Conservation (phyloP, 805 yeast species). For the Nakazawaea ernobii region DNA sequence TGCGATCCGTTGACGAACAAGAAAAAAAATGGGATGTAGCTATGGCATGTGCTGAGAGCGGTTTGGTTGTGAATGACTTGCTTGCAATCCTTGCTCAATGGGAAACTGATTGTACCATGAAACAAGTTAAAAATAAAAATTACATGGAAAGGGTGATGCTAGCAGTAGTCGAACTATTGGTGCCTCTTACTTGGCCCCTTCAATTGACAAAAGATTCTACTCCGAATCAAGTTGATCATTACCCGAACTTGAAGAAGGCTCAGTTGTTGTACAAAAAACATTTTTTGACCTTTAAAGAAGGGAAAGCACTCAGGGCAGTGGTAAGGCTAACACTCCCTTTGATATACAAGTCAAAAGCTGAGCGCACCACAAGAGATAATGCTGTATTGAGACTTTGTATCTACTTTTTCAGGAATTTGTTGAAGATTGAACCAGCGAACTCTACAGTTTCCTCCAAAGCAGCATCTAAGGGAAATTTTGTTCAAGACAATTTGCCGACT, state of each 20-base stretch:
- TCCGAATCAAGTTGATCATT: slow-evolving; percentile 49
- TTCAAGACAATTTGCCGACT: slow-evolving; percentile 43
- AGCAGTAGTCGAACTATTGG: slow-evolving; percentile 72
- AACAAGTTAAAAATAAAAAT: slow-evolving; percentile 26
- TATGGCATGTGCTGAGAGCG: slow-evolving; percentile 77
- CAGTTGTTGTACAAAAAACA: slow-evolving; percentile 70
- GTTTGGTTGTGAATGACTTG: slow-evolving; percentile 67
- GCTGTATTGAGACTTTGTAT: slow-evolving; percentile 68
- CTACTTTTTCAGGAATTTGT: slow-evolving; percentile 70
- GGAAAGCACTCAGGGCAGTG: slow-evolving; percentile 62
- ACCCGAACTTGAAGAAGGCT: slow-evolving; percentile 54
- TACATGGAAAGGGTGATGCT: slow-evolving; percentile 59
- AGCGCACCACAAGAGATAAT: slow-evolving; percentile 66
- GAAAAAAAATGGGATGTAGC: slow-evolving; percentile 75
- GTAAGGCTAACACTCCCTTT: slow-evolving; percentile 64
- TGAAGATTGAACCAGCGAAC: slow-evolving; percentile 69
- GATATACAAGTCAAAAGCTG: slow-evolving; percentile 40
- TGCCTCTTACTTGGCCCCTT: slow-evolving; percentile 82
- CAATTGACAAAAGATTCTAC: slow-evolving; percentile 52
- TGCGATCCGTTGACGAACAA: slow-evolving; percentile 74
- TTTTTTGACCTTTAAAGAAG: slow-evolving; percentile 51
- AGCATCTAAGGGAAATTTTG: slow-evolving; percentile 22
- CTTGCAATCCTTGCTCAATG: slow-evolving; percentile 69
- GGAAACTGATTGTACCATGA: slow-evolving; percentile 39
- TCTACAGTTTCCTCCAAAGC: slow-evolving; percentile 40